Base-by-base conservation (phyloP, 2,329 filamentous ascomycete genomes). In the Chrysoporthe cubensis region DNA sequence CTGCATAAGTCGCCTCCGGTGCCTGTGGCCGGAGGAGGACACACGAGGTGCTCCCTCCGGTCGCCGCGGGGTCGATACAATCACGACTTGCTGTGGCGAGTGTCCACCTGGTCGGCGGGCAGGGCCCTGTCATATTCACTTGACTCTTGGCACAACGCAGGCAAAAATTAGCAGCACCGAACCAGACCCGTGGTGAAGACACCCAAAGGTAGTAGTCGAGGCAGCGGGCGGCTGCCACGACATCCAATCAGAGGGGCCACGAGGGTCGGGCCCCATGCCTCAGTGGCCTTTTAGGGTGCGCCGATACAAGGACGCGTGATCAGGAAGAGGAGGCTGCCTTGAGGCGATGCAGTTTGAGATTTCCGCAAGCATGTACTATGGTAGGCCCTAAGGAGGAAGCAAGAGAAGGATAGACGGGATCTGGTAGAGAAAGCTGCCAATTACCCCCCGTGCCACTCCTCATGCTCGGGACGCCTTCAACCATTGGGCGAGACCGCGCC, bases 161-260 rank as follows among this genome's bases (percentile, higher is more conserved):
- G 26, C n/a, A 52, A n/a, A 52, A 1, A 26, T 26, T 26, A 52
- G 48, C 21, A 52, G 48, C 21, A 16, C 26, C 1, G 14, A 14
- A 54, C 5, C 54, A 40, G 13, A 34, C 13, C 14, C 14, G 14
- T 57, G 52, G 21, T 18, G 21, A 16, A 9, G 16, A 13, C 8
- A 7, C 14, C 52, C 52, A 40, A 26, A 26, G 26, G 26, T 26
- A 26, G 2, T 37, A 16, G 2, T n/a, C 40, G 26, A 16, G 13
- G 40, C 11, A n/a, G n/a, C 26, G 16, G 34, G 13, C n/a, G 13
- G 4, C 21, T 57, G 37, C n/a, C 60, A 64, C 60, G 61, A 52
- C 56, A 61, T 43, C 71, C 71, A 72, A 72, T 59, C 71, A 71
- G 63, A 40, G 14, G 42, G 65, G 5, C 65, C 71, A 72, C 71